Base-by-base conservation (phyloP, 2,329 filamentous ascomycete species). In the Neoarthrinium moseri region DNA sequence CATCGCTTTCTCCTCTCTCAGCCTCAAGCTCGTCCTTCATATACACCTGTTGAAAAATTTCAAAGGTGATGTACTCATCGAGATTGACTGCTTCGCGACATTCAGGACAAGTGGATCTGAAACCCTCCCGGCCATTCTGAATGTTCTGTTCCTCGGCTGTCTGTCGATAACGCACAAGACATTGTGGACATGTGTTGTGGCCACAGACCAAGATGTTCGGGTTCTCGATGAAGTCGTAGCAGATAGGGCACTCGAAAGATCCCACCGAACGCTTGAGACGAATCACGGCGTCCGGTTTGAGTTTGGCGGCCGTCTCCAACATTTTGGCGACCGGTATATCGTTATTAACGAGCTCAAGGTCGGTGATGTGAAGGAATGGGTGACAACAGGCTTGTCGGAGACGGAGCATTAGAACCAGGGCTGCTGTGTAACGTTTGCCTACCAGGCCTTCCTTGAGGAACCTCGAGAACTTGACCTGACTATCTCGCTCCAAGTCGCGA, bases 341-440 rank as follows among this genome's bases (percentile, higher is more conserved):
- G 18, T 72, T 69, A 4, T 69, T 67, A 33, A 68, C 68, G 15
- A 51, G 60, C 52, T 57, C 72, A 56, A 60, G 69, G 53, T 56
- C 72, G 11, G 66, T 76, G 4, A 78, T 66, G 21, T 80, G 80
- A 43, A 87, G 80, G 57, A 90, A 83, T 2, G 87, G 87, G 61
- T 92, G 89, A 55, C 87, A 91, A 57, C 86, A 90, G 17, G 86
- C 84, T 64, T 92, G 89, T 15, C 89, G 83, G n/a, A 94, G 75
- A 20, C 89, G 84, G 35, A 94, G 74, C 34, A 94, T 74, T 15
- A 96, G 73, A 7, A 95, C 86, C 18, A 96, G 72, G 34, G 95
- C 84, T 53, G 86, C 86, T 6, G 86, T 86, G 60, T 96, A 96
- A 47, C 88, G 82, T 51, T 78, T 81, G 29, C 80, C 83, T 12